Evolutionary conservation across 2,329 filamentous ascomycete genomes (phyloP), one percentile per base, ranked within the genome.

Genomic region (Gaeumannomyces tritici): DNA sequence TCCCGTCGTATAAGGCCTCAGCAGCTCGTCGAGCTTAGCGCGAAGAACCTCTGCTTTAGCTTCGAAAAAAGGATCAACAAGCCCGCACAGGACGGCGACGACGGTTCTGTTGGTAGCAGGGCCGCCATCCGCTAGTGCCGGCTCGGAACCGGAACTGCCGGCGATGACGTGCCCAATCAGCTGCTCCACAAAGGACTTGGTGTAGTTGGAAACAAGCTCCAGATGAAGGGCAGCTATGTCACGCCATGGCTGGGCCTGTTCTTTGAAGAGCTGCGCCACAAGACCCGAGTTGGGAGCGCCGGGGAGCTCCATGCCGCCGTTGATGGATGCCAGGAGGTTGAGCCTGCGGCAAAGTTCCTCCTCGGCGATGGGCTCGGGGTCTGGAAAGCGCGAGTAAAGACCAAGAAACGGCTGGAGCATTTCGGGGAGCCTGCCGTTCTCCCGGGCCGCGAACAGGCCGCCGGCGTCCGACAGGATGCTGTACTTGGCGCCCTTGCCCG

Each of bases 1-100:
- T 1, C 75, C 76, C n/a, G 51, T 21, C 2, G 35, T 61, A 59
- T 77, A 77, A 4, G 77, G 75, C 1, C 61, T 64, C 0, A 79
- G 67, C 0, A 80, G 66, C 58, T 80, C 77, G 0, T 73, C 63
- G 1, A 80, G 63, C 63, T 79, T 80, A 0, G 26, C 55, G 2
- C 69, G 62, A 0, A 79, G 69, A 0, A 67, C 2, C 0, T 57
- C 59, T 5, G 68, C 67, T 55, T 72, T 73, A 1, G 24, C 26
- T 1, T 67, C 64, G 27, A 71, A 67, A 1, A 55, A 69, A 1
- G 69, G 67, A 11, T 59, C 61, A 9, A 75, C 26, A 1, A 75
- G 59, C 60, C 73, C 70, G 9, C 62, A 59, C 1, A 70, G 61
- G 63, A 73, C 72, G 21, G 27, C 58, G 1, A 60, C 60, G 6